phyloP scores from a whole-genome alignment of 1,284 basidiomycete species.

The Fomitopsis pinicola region DNA sequence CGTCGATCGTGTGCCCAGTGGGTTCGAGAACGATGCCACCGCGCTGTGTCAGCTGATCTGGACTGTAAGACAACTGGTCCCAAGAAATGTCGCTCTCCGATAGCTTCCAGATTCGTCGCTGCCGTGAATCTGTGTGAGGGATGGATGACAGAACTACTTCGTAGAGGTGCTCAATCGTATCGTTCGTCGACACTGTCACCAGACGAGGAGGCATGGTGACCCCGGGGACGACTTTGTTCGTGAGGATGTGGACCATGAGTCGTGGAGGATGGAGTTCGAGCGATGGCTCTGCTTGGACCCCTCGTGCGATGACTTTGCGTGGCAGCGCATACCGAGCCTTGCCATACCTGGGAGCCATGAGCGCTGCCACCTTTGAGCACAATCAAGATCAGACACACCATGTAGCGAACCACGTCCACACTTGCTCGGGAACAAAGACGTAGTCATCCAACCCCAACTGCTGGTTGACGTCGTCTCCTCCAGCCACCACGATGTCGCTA shows the following conservation, averaged over 20 bases:
- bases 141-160: constrained; percentile 16
- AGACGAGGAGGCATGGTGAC: constrained; percentile 13
- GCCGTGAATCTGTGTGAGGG: constrained; percentile 22
- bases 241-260: constrained; percentile 56
- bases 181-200: constrained; percentile 45
- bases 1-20: constrained; percentile 46
- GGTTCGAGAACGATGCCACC: constrained; percentile 35
- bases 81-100: constrained; percentile 18
- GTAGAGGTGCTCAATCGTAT: constrained; percentile 29
- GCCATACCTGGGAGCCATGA: constrained; percentile 60
- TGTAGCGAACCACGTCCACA: constrained; percentile 63
- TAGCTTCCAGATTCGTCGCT: constrained; percentile 64
- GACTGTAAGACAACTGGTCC: constrained; percentile 16
- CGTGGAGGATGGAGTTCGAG: constrained; percentile 80
- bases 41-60: constrained; percentile 33
- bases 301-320: constrained; percentile 64
- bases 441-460: constrained; percentile 68
- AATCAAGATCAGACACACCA: constrained; percentile 20
- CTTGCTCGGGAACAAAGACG: constrained; percentile 70
- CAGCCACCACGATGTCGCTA: constrained; percentile 50
- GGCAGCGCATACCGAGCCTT: constrained; percentile 48
- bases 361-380: not conserved
- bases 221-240: constrained; percentile 7
- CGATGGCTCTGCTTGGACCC: constrained; percentile 44
- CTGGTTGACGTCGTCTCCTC: constrained; percentile 43